phyloP scores from a whole-genome alignment of 2,329 filamentous ascomycete genomes.

The Xylariaceae sp. region DNA sequence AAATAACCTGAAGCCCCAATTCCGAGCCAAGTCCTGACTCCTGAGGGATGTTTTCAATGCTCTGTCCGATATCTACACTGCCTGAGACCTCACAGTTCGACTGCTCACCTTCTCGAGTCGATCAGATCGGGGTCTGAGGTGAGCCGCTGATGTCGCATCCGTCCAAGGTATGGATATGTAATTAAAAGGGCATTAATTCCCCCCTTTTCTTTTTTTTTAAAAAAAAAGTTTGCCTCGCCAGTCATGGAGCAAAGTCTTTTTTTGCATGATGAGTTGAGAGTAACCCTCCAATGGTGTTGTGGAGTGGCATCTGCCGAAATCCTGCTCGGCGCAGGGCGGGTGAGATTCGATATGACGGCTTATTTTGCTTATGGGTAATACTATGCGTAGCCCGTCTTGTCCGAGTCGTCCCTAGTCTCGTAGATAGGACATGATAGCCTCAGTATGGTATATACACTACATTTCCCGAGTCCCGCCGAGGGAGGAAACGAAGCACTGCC shows the following conservation, averaged over 20 bases:
- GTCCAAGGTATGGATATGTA: background rate
- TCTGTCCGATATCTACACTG: no score
- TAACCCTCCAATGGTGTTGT: constrained; percentile 1
- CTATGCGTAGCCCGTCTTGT: background rate
- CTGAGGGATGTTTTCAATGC: background rate
- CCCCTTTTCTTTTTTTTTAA: no score
- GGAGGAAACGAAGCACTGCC: no score
- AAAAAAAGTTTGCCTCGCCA: constrained; percentile 5
- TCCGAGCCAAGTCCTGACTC: no score
- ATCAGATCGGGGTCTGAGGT: background rate
- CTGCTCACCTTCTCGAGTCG: no score
- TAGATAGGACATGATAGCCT: no score
- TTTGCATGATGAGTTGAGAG: constrained; percentile 6
- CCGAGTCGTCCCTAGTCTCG: no score
- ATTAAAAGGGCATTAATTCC: no score
- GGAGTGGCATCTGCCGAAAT: constrained; percentile 12
- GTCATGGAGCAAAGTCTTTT: background rate
- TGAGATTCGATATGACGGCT: constrained; percentile 2
- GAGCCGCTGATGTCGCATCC: background rate
- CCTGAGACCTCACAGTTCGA: no score
- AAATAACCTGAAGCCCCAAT: background rate
- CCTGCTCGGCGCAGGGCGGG: background rate
- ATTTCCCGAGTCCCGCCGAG: no score
- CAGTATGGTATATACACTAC: no score
- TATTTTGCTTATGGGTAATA: background rate